Evolutionary conservation across 2,329 filamentous ascomycete genomes (phyloP).

Genomic region (Acarospora socialis): DNA sequence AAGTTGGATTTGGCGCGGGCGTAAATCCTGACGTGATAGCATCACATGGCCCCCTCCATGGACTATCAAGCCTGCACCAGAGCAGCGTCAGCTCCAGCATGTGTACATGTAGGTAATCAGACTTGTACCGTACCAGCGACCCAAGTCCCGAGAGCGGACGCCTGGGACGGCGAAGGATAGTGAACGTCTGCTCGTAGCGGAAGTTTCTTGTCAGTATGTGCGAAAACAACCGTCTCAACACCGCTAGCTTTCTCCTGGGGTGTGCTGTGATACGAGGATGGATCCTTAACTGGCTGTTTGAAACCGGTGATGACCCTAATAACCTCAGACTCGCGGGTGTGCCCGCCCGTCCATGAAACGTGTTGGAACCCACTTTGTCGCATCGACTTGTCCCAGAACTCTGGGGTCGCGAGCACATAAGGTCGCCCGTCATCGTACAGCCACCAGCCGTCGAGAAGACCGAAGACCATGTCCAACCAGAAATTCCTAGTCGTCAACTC

Average conservation of each 20-base stretch:
- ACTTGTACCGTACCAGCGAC: too few relatives aligned
- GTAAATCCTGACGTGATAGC: slow-evolving; percentile 13
- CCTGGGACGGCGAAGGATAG: too few relatives aligned
- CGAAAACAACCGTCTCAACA: slow-evolving; percentile 5
- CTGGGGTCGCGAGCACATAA: slow-evolving; percentile 16
- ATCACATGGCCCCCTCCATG: slow-evolving; percentile 18
- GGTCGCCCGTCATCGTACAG: slow-evolving; percentile 24
- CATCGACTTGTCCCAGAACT: slow-evolving; percentile 15
- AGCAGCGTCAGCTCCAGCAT: too few relatives aligned
- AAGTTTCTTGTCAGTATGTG: too few relatives aligned
- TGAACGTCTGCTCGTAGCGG: slow-evolving; percentile 5
- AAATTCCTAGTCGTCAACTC: slow-evolving; percentile 20
- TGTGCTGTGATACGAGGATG: neutral
- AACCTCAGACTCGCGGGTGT: slow-evolving; percentile 5
- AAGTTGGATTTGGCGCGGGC: slow-evolving; percentile 4
- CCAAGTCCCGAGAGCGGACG: too few relatives aligned
- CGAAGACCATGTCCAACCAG: slow-evolving; percentile 23
- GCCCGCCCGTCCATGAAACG: slow-evolving; percentile 6
- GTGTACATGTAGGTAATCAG: too few relatives aligned
- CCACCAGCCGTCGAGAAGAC: slow-evolving; percentile 26
- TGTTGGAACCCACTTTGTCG: slow-evolving; percentile 11
- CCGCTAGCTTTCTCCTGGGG: neutral
- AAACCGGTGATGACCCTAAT: slow-evolving; percentile 7
- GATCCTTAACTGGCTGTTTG: slow-evolving; percentile 1
- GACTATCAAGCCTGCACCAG: slow-evolving; percentile 16